Evolutionary conservation across 2,329 filamentous ascomycete genomes (phyloP), one percentile per base, ranked within the genome.

Genomic region (Nigrospora oryzae): DNA sequence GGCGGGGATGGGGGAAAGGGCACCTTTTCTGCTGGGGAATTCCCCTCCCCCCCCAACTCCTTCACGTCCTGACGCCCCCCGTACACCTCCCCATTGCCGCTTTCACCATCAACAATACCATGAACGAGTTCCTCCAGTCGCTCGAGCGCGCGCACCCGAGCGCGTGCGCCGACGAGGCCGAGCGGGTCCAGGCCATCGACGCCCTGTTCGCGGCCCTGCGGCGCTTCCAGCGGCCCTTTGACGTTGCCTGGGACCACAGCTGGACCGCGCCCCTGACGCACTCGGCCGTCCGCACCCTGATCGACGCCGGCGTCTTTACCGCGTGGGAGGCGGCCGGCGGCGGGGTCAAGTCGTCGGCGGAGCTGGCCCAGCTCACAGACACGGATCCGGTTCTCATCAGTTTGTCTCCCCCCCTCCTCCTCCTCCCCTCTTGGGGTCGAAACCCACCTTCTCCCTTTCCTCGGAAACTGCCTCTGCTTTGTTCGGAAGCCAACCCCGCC

Each of bases 221-320:
- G 10, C 49, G 53, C 50, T 45, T 60, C 31, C 51, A 52, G 46
- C 60, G 57, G 19, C 65, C 64, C 0, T 68, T 64, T 62, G 64
- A 67, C 41, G 59, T 62, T 10, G 60, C 60, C 3, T 66, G 63
- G 61, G 61, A 65, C 15, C 63, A 67, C 23, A 58, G 55, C 30
- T 64, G 64, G 59, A 58, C 60, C 6, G 62, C 57, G 31, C 48
- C 48, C 2, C 54, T 56, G 0, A 65, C 61, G n/a, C 58, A 59
- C 36, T 59, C 58, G 3, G 57, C 58, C n/a, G 51, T 59, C 46
- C 66, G 64, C 44, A 63, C 62, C 1, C 54, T 67, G 28, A 64
- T 67, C 39, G 62, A 67, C 46, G 58, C 57, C 13, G 63, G 62
- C 15, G 47, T 66, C 3, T 68, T 68, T 32, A 49, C 42, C 10